Base-by-base conservation (phyloP, 306 rosid genomes). In the Casuarina equisetifolia region DNA sequence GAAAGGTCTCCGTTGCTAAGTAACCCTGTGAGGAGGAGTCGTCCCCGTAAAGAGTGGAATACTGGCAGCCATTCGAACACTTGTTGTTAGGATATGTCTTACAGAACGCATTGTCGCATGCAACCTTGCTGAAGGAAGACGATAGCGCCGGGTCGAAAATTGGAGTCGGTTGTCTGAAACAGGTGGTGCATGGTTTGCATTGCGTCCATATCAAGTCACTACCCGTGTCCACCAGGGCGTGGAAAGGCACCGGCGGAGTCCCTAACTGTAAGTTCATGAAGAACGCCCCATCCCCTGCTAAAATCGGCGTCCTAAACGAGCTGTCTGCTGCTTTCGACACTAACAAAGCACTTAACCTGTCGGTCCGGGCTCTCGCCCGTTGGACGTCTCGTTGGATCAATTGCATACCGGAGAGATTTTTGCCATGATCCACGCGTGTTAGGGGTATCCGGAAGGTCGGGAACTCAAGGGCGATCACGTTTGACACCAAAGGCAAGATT, bases 161-260 rank as follows among this genome's bases (percentile, higher is more conserved):
- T 16, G 70, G 70, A 3, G 35, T 66, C n/a, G 71, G 6, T 40
- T 40, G 50, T 5, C 3, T 17, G 3, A 66, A 66, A 40, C 15
- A 66, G 1, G 0, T 0, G 2, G 9, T 39, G 6, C 71, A 66
- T 16, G 71, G 71, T 49, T 66, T 7, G 50, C 50, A 40, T 16
- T 66, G 50, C 19, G 71, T 66, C 71, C 71, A 66, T 16, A 17
- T 42, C 7, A 66, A 42, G 49, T 66, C 71, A 40, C 50, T 66
- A 3, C 71, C 50, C 19, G 71, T 40, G 71, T 66, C 71, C 71
- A 66, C 17, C n/a, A 66, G 16, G 4, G 35, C 49, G 10, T 17
- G 32, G 6, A 40, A 66, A 16, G 35, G 71, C n/a, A 8, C 46
- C 12, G 12, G 0, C 13, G 35, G 71, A 5, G 71, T 66, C 71